A percentile compares a stretch with the other conserved stretches of the same genome.
These are phyloP conservation scores for Fomitopsis schrenkii DNA, from an alignment of 1,284 basidiomycete species.

Conservation along the genomic window DNA sequence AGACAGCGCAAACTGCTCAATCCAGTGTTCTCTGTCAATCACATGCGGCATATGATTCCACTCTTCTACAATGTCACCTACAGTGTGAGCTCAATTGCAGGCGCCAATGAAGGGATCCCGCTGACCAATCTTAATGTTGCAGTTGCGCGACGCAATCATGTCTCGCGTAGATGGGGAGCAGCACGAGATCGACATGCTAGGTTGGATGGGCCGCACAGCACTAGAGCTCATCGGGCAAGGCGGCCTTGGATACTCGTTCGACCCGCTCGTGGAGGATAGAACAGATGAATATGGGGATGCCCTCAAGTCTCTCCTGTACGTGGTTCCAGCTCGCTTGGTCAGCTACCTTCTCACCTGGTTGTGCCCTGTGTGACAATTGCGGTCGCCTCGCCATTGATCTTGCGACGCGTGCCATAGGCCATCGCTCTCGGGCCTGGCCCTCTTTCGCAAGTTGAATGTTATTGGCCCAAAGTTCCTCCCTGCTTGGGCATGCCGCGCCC, in stretches of 20 bases:
- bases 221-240: constrained; percentile 36
- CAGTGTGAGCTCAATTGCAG: neutral
- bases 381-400: no score
- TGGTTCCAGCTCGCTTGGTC: neutral
- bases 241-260: constrained; percentile 34
- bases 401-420: constrained; percentile 2
- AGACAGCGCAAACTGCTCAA: constrained; percentile 26
- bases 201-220: constrained; percentile 31
- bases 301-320: neutral
- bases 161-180: constrained; percentile 11
- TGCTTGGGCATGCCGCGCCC: constrained; percentile 3
- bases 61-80: constrained; percentile 17
- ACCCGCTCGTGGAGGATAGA: constrained; percentile 14
- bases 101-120: neutral
- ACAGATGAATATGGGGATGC: neutral
- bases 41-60: constrained; percentile 23
- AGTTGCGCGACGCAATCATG: constrained; percentile 19
- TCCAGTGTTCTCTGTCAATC: constrained; percentile 22
- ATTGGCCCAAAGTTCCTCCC: constrained; percentile 6
- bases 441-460: constrained; percentile 6
- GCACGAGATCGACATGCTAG: constrained; percentile 27
- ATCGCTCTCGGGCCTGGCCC: constrained; percentile 2
- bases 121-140: neutral
- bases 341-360: constrained; percentile 5
- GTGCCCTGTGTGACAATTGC: neutral